phyloP scores from a whole-genome alignment of 768 basidiomycete species.

The Sistotremastrum suecicum region DNA sequence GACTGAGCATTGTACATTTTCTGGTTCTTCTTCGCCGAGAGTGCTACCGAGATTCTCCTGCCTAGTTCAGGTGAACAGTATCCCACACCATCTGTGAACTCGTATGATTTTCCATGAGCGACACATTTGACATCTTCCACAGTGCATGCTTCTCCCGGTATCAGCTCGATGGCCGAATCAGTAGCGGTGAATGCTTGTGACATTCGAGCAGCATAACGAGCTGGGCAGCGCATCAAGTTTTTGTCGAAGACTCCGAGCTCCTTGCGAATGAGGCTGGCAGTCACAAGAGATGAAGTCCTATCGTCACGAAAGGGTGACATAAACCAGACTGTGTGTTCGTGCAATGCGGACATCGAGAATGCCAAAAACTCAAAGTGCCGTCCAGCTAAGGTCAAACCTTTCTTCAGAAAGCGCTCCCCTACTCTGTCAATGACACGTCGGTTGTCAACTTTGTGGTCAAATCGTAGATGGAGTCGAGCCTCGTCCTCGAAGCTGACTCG shows the following conservation, averaged over 20 bases:
- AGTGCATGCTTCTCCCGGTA: constrained; percentile 7
- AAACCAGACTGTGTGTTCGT: constrained; percentile 55
- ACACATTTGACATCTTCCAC: constrained; percentile 20
- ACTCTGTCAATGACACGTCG: constrained; percentile 35
- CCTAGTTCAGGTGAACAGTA: constrained; percentile 26
- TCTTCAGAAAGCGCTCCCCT: constrained; percentile 25
- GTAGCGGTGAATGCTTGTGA: constrained; percentile 40
- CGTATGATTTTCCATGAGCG: constrained; percentile 19
- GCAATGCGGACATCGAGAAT: constrained; percentile 64
- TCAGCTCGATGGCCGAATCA: constrained; percentile 28
- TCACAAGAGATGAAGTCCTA: constrained; percentile 15
- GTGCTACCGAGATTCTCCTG: constrained; percentile 20
- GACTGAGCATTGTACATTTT: not conserved
- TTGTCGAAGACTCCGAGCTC: constrained; percentile 35
- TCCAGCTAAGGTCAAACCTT: constrained; percentile 39
- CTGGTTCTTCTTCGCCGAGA: constrained; percentile 17
- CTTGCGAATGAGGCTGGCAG: constrained; percentile 36
- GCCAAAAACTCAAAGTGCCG: constrained; percentile 49
- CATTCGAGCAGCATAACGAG: constrained; percentile 37
- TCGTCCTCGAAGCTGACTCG: constrained; percentile 55
- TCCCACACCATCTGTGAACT: constrained; percentile 41
- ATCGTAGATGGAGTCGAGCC: constrained; percentile 34
- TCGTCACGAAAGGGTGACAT: constrained; percentile 36
- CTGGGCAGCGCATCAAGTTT: constrained; percentile 39
- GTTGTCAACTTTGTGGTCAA: constrained; percentile 43